Evolutionary conservation across 2,329 filamentous ascomycete species (phyloP), one percentile per base, ranked within the genome.

Genomic region (Stachybotrys echinatus): DNA sequence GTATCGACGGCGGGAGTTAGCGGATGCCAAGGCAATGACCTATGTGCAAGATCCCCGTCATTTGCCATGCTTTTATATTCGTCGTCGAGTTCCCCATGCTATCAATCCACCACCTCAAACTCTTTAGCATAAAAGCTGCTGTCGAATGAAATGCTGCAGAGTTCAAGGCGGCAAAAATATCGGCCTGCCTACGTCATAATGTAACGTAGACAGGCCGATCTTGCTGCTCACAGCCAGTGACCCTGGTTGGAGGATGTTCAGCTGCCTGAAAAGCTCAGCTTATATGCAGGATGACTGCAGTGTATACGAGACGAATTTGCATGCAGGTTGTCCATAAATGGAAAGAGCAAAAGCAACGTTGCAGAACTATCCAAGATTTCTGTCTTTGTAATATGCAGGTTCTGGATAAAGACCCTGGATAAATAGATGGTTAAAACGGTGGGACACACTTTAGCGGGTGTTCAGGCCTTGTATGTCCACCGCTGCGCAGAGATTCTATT

Each of bases 341-440:
- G 42, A 43, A 43, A 20, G 42, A 43, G 42, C 42, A 43, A 43
- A 43, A 43, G 42, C 19, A 43, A 43, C 42, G 42, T 43, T 43
- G 10, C 42, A 43, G 20, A 22, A 22, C 12, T 12, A 22, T 22
- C 22, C 19, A 14, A 14, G 21, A 22, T 43, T 14, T 14, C 20
- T 43, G 10, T 43, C 21, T n/a, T 40, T 40, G n/a, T 17, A 40
- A 40, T 17, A 40, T 40, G 17, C 38, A 40, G 18, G 27, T 31
- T 40, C 38, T 40, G 38, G 38, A 40, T 40, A 40, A 40, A 40
- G 7, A 40, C 38, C 38, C 38, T 40, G 38, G 38, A n/a, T 40
- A 40, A 40, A 40, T 40, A 40, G 38, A 31, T 31, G 27, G 38
- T 40, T 40, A 40, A 40, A 40, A 40, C 18, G 38, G 14, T n/a